Percentiles rank a stretch among this genome's conserved stretches.
These are phyloP conservation scores for Collariella sp. DNA, from an alignment of 495 filamentous ascomycete species.

Conservation along the genomic window DNA sequence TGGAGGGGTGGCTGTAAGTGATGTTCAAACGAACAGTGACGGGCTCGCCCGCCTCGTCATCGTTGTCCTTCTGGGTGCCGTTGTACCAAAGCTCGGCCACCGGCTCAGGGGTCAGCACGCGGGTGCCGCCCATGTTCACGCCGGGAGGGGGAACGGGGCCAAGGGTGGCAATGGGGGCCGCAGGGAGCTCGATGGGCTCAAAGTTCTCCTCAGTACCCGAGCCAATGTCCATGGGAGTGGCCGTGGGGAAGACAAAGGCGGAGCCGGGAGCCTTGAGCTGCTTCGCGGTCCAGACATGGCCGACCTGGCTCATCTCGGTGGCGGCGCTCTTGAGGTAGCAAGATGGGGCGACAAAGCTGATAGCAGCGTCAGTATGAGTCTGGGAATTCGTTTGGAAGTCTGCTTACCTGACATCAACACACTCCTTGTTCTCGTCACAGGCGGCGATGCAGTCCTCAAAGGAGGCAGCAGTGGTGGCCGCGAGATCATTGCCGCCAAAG, in stretches of 20 bases:
- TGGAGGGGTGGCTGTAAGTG: slow-evolving; percentile 10
- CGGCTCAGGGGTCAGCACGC: slow-evolving; percentile 2
- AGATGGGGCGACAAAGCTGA: not conserved
- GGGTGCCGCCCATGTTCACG: slow-evolving; percentile 3
- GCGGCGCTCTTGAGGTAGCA: not conserved
- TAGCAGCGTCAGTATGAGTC: not conserved
- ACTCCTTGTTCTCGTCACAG: not conserved
- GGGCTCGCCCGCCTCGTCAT: not conserved
- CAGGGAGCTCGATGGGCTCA: not conserved
- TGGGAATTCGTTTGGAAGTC: not conserved
- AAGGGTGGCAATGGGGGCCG: not conserved
- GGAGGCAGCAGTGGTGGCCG: not conserved
- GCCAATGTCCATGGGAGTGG: not conserved
- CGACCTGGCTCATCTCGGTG: not conserved
- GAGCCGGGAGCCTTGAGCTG: not conserved
- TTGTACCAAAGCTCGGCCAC: slow-evolving; percentile 3
- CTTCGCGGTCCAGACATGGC: not conserved
- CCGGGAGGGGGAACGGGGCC: not conserved
- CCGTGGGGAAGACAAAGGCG: not conserved
- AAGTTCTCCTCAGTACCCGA: not conserved
- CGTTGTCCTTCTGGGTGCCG: not conserved
- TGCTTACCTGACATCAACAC: not conserved
- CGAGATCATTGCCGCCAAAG: not conserved
- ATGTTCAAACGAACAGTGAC: slow-evolving; percentile 4
- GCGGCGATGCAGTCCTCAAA: not conserved